Conservation (phyloP, 495 filamentous ascomycete genomes). For the Neurospora hispaniola region DNA sequence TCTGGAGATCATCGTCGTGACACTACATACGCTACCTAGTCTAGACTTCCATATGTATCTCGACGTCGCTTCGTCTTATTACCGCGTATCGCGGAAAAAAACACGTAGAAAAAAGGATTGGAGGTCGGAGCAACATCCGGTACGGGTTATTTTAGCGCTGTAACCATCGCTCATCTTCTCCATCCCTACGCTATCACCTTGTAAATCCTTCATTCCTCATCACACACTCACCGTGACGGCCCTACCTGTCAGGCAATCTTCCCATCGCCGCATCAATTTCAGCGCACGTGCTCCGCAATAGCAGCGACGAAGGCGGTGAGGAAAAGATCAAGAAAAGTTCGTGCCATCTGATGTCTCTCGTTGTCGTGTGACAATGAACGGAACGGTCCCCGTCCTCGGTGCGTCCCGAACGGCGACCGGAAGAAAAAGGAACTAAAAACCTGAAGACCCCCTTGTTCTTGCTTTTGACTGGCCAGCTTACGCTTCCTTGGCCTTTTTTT, state of each 20-base stretch:
- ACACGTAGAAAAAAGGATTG: not conserved
- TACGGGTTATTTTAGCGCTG: not conserved
- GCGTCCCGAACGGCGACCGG: not conserved
- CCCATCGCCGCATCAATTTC: not conserved
- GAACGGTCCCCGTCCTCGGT: not conserved
- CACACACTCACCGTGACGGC: not conserved
- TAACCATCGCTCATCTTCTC: not conserved
- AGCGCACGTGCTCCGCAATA: not conserved
- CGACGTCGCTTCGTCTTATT: not conserved
- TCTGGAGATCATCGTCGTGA: not conserved
- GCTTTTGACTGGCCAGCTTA: not conserved
- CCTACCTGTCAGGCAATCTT: not conserved
- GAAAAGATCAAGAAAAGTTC: not conserved
- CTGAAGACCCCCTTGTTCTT: not conserved
- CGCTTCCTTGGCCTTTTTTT: not conserved
- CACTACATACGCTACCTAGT: not conserved
- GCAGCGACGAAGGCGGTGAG: not conserved
- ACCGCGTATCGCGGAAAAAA: not conserved
- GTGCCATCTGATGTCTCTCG: not conserved
- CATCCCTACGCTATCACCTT: not conserved
- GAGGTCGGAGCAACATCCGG: not conserved
- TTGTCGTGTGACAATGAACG: too few species aligned
- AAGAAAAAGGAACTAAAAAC: not conserved
- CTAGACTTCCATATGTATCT: not conserved
- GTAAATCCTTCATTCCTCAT: not conserved